These are phyloP conservation scores for Sicyos edulis DNA, from an alignment of 306 rosid species.

Conservation along the genomic window DNA sequence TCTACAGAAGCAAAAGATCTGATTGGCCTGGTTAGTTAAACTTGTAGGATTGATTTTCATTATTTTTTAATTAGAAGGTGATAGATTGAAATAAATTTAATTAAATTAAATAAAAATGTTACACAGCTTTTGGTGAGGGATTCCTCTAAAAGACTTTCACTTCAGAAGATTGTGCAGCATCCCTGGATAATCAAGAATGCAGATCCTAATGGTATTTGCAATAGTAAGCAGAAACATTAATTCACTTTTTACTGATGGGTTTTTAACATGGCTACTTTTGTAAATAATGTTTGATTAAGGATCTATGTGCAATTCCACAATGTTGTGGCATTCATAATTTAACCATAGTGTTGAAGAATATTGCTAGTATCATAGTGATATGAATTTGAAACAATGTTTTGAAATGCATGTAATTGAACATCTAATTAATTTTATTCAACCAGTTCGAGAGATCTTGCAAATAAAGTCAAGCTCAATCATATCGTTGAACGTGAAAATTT, in stretches of 20 bases:
- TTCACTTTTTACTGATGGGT: conserved; percentile 5
- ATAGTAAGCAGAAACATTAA: conserved; percentile 25
- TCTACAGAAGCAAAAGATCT: conserved; percentile 66
- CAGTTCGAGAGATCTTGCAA: neutral
- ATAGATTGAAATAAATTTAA: too few relatives aligned
- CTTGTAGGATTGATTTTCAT: neutral
- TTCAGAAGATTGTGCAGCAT: conserved; percentile 69
- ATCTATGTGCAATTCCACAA: neutral
- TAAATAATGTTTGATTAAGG: neutral
- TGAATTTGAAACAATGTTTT: neutral
- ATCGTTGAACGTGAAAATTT: neutral
- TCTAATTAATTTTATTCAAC: neutral
- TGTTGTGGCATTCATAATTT: neutral
- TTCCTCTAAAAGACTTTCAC: conserved; percentile 65
- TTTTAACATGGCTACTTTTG: neutral
- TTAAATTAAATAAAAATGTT: neutral
- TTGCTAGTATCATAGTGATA: neutral
- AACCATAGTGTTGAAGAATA: neutral
- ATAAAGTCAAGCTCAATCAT: neutral
- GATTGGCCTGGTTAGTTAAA: conserved; percentile 48
- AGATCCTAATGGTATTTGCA: conserved; percentile 45
- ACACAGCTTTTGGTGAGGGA: conserved; percentile 78
- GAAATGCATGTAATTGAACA: neutral
- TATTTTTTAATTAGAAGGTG: too few relatives aligned
- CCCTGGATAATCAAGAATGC: conserved; percentile 82